phyloP scores from a whole-genome alignment of 371 early-diverging fungal species.

The Rozella allomycis region DNA sequence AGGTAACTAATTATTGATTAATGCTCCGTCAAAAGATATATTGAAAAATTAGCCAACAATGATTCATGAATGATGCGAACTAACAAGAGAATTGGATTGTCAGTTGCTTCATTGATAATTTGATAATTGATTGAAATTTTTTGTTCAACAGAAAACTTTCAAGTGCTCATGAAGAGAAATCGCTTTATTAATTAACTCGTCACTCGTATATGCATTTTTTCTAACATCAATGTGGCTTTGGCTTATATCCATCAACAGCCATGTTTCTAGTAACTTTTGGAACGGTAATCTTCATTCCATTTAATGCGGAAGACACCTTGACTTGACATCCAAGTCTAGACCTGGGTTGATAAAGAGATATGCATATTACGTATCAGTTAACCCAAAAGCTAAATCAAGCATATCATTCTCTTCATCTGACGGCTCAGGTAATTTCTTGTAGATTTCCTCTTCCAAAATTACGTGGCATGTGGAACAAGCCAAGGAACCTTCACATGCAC shows the following conservation, averaged over 20 bases:
- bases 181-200: too few relatives aligned
- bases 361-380: conserved; percentile 67
- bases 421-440: conserved; percentile 70
- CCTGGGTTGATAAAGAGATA: conserved; percentile 11
- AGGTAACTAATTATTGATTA: too few relatives aligned
- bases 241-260: conserved; percentile 57
- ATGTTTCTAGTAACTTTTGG: conserved; percentile 93
- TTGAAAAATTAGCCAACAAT: too few relatives aligned
- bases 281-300: conserved; percentile 67
- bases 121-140: too few relatives aligned
- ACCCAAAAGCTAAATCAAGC: conserved; percentile 93
- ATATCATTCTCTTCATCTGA: conserved; percentile 98
- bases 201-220: too few relatives aligned
- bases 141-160: too few relatives aligned
- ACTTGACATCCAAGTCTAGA: conserved; percentile 96
- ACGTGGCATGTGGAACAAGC: conserved; percentile 61
- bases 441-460: conserved; percentile 63
- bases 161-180: too few relatives aligned
- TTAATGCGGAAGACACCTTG: conserved; percentile 52
- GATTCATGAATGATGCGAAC: too few relatives aligned
- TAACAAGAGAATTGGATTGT: too few relatives aligned
- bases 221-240: conserved; percentile 8
- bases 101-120: too few relatives aligned
- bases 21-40: too few relatives aligned
- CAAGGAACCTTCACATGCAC: conserved; percentile 89